Base-by-base conservation (phyloP, 768 basidiomycete genomes). In the Cystofilobasidium ferigula region DNA sequence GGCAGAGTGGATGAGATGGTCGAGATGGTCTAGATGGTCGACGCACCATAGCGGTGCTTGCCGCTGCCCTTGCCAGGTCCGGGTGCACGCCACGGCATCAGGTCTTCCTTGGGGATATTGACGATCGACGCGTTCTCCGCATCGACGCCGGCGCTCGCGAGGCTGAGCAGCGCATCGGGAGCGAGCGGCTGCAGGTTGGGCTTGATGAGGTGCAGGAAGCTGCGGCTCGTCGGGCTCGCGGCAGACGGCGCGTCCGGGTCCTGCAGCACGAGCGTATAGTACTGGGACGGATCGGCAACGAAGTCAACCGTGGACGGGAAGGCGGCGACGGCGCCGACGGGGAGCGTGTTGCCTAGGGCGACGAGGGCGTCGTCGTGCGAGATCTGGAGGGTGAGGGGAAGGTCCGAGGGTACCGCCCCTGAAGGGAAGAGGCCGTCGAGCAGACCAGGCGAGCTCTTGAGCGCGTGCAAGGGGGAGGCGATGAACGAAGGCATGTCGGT, bases 171-270 rank as follows among this genome's bases (percentile, higher is more conserved):
- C 16, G 45, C 13, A 5, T 36, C 53, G 3, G 56, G 56, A 1
- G 34, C 38, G n/a, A 64, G 63, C 16, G 57, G 34, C 20, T 22
- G 22, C 28, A 64, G 45, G 28, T 64, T 64, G 36, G 63, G 63
- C 45, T 64, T 64, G 32, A 64, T 59, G 1, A 35, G 36, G 34
- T 64, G 63, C n/a, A 64, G 43, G 63, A 64, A 64, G 4, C 43
- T 48, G 16, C 57, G 43, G 0, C 57, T 59, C 5, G 63, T 64
- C 20, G 63, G 63, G 5, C 32, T 24, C 18, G 57, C 34, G 13
- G 63, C 57, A 3, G 57, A 59, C 10, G 63, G 63, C 9, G 63
- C 63, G 57, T 58, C 57, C 51, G 63, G 63, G 22, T 64, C 63
- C 3, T 34, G 45, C 9, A 64, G 12, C 3, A 64, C 45, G 14